A percentile compares a stretch with the other conserved stretches of the same genome.
Conservation (phyloP, 2,329 filamentous ascomycete genomes). For the Geosmithia flava region DNA sequence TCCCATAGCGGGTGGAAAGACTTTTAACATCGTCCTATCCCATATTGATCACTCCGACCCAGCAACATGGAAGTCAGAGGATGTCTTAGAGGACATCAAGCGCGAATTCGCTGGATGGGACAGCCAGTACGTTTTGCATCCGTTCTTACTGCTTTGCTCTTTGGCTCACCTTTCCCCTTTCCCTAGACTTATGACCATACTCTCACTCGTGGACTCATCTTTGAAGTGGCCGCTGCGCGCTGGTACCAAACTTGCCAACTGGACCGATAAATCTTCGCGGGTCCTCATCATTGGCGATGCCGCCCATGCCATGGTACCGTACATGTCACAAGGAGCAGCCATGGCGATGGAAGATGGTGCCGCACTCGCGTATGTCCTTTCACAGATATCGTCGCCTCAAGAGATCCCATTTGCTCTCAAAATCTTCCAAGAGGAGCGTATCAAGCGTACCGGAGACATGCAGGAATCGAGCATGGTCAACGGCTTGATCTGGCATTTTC, state of each 20-base stretch:
- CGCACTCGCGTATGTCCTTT: slow-evolving; percentile 19
- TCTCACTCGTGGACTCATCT: no score
- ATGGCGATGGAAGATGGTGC: slow-evolving; percentile 30
- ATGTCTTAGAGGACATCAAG: slow-evolving; percentile 18
- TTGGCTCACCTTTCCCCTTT: no score
- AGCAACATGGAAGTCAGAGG: slow-evolving; percentile 4
- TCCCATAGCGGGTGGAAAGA: slow-evolving; percentile 24
- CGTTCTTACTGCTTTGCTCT: no score
- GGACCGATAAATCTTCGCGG: slow-evolving; percentile 14
- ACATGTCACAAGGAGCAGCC: slow-evolving; percentile 29
- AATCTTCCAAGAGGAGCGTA: slow-evolving; percentile 23
- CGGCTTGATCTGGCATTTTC: slow-evolving; percentile 31
- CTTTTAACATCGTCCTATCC: slow-evolving; percentile 33
- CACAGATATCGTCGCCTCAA: slow-evolving; percentile 9
- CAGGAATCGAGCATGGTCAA: slow-evolving; percentile 32
- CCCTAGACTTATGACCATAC: no score
- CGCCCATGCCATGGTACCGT: slow-evolving; percentile 29
- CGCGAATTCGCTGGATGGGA: slow-evolving; percentile 19
- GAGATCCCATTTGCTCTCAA: slow-evolving; percentile 18
- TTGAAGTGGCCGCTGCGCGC: slow-evolving; percentile 20
- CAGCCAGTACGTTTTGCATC: slow-evolving; percentile 15
- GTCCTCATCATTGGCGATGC: slow-evolving; percentile 26
- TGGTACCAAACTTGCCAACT: slow-evolving; percentile 10
- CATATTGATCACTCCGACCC: slow-evolving; percentile 9
- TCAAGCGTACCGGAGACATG: slow-evolving; percentile 20